Evolutionary conservation across 768 basidiomycete species (phyloP), one percentile per base, ranked within the genome.

Genomic region (Lanmaoa pseudosensibilis): DNA sequence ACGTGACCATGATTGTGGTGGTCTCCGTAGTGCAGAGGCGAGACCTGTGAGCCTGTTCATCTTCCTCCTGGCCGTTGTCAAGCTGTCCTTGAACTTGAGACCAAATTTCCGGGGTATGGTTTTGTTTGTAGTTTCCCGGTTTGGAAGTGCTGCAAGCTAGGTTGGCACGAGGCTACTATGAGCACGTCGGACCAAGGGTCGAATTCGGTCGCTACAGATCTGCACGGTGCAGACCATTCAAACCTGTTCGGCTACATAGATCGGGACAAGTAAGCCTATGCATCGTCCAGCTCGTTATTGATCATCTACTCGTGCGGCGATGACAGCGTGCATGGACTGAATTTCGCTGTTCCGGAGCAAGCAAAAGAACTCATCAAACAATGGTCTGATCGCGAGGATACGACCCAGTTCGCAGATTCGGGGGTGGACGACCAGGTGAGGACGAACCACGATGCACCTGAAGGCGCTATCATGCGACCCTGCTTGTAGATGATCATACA

Each of bases 401-500:
- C 81, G 12, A 72, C 72, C 4, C 78, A 76, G 59, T 92, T 75
- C 57, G 85, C 83, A 15, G 87, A 93, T 19, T 92, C 91, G 0
- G 86, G 84, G 33, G 91, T 92, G 15, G 92, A 94, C 61, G 91
- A 94, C 66, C 90, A 94, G 81, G 91, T 89, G 57, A 47, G 76
- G 56, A 33, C 25, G 44, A 57, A 40, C 55, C 27, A 54, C 41
- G 39, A 41, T n/a, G 52, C 38, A 15, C 52, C 46, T 16, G 21
- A 16, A 37, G n/a, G 40, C 51, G 46, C 36, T 51, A 50, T 65
- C 51, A 68, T 55, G 46, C 49, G 49, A 58, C 54, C 58, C 57
- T 66, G 39, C 16, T 27, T 45, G 44, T 61, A 93, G 91, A 76
- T 92, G 53, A 87, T 93, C 64, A 78, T 94, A 57, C 90, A 92